Conservation (phyloP, 139 green algal genomes). For the Prasinococcaceae sp. region DNA sequence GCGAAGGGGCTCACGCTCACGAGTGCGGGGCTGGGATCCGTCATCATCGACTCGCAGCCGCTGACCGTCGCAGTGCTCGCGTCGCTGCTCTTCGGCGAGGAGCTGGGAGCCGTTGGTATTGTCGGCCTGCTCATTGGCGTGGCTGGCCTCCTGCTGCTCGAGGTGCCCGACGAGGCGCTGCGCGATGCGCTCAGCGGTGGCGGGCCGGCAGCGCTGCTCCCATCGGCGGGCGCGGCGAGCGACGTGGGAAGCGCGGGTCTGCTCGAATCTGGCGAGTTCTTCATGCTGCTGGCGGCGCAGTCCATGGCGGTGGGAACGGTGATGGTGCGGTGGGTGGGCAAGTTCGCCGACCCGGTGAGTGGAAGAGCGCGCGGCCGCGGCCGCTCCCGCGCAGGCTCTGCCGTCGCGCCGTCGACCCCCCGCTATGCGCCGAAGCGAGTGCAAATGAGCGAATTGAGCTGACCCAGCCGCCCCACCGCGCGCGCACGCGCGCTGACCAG, state of each 20-base stretch:
- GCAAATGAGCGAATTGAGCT: too few species aligned
- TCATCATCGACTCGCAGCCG: slow-evolving; percentile 96
- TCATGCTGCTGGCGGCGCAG: slow-evolving; percentile 92
- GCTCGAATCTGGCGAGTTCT: slow-evolving; percentile 64
- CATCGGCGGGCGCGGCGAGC: background rate
- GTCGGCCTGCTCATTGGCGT: slow-evolving; percentile 65
- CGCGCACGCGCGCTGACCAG: too few species aligned
- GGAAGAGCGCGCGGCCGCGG: too few species aligned
- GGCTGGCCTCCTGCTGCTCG: slow-evolving; percentile 69
- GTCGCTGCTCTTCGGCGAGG: slow-evolving; percentile 79
- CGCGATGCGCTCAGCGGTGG: background rate
- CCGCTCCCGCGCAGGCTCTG: too few species aligned
- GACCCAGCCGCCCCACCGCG: too few species aligned
- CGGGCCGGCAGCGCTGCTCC: too few species aligned
- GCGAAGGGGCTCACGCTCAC: slow-evolving; percentile 74
- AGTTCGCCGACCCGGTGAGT: slow-evolving; percentile 68
- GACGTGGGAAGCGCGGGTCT: too few species aligned
- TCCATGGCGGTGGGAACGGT: slow-evolving; percentile 89
- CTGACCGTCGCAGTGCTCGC: slow-evolving; percentile 87
- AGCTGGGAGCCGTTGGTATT: slow-evolving; percentile 30
- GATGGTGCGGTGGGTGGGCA: slow-evolving; percentile 79
- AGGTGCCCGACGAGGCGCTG: slow-evolving; percentile 44
- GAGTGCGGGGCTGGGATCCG: slow-evolving; percentile 54
- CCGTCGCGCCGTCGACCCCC: too few species aligned
- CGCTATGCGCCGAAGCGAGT: too few species aligned